These are phyloP conservation scores for Chamaecyparis obtusa DNA, from an alignment of 75 land plant species.

Conservation along the genomic window DNA sequence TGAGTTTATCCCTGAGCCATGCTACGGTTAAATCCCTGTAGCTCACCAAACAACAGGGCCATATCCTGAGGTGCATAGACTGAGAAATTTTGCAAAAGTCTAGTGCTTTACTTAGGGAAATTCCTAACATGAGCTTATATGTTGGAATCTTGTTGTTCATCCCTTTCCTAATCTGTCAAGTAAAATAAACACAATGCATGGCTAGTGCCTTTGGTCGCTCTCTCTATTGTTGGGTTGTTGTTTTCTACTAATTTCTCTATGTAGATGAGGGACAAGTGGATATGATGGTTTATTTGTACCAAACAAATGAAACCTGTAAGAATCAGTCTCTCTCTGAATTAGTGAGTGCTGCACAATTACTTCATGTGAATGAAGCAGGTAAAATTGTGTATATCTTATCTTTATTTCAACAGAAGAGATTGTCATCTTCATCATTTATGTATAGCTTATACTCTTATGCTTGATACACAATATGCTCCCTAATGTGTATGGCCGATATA, in stretches of 20 bases:
- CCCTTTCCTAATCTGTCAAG: not conserved
- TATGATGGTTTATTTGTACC: not conserved
- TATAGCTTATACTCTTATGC: not conserved
- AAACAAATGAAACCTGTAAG: not conserved
- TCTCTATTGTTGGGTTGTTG: not conserved
- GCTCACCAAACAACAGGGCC: not conserved
- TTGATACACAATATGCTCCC: not conserved
- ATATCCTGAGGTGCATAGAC: not conserved
- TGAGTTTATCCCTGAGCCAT: not conserved
- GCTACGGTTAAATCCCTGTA: not conserved
- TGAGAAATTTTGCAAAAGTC: not conserved
- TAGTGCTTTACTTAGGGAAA: not conserved
- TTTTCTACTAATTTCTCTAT: not conserved
- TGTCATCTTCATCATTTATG: not conserved
- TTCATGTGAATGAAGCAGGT: not conserved
- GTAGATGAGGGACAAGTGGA: not conserved
- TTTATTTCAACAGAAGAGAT: not conserved
- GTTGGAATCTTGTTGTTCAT: not conserved
- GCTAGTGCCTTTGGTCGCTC: not conserved
- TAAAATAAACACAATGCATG: not conserved
- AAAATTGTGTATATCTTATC: too few species aligned
- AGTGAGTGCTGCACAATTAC: not conserved
- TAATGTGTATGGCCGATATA: not conserved
- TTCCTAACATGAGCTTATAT: not conserved
- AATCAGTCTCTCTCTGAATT: not conserved